A percentile compares a stretch with the other conserved stretches of the same genome.
These are phyloP conservation scores for Bimuria novae-zelandiae DNA, from an alignment of 2,329 filamentous ascomycete genomes.

Conservation along the genomic window DNA sequence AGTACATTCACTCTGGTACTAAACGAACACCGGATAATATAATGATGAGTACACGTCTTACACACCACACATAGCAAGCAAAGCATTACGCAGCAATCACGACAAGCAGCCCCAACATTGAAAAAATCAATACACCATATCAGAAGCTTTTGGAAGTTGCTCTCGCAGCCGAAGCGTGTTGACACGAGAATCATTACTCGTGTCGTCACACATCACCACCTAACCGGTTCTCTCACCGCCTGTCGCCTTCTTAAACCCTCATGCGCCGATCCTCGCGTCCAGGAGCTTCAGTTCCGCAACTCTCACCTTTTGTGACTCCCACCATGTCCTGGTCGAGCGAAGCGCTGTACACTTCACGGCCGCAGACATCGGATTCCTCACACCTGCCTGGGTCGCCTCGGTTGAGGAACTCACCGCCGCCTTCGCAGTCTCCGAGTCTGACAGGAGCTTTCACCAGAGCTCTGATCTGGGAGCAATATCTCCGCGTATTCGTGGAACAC, in stretches of 20 bases:
- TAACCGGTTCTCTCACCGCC: background rate
- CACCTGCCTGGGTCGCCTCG: background rate
- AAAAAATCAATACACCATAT: background rate
- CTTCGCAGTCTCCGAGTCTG: slow-evolving; percentile 14
- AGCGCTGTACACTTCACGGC: background rate
- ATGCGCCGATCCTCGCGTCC: no score
- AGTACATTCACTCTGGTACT: background rate
- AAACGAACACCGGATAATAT: background rate
- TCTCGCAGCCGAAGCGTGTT: background rate
- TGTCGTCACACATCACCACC: slow-evolving; percentile 1
- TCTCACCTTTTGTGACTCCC: no score
- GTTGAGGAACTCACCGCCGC: background rate
- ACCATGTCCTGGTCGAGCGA: background rate
- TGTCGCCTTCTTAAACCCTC: background rate
- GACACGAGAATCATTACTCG: background rate
- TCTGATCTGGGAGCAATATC: slow-evolving; percentile 24
- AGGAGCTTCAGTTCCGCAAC: no score
- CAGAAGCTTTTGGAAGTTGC: background rate
- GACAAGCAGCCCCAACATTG: background rate
- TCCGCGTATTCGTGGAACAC: slow-evolving; percentile 27
- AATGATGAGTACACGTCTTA: background rate
- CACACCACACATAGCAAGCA: background rate
- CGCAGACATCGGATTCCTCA: background rate
- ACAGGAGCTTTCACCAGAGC: slow-evolving; percentile 22
- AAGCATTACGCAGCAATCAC: background rate